A percentile compares a stretch with the other conserved stretches of the same genome.
Evolutionary conservation across 176 grass and related monocot genomes (phyloP).

Genomic region (Olyra latifolia): DNA sequence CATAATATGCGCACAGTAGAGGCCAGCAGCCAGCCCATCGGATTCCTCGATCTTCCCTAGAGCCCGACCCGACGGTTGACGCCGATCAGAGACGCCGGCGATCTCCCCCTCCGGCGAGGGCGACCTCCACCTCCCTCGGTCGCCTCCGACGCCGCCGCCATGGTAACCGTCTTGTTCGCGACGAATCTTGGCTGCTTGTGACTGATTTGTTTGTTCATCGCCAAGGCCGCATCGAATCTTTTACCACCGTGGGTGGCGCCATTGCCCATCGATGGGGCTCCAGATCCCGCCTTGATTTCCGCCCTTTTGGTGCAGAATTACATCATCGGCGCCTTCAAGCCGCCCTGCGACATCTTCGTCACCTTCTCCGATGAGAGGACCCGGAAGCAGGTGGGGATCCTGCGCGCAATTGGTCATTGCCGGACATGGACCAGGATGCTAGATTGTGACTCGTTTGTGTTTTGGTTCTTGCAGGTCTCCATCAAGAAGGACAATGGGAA

Average conservation of each 20-base stretch:
- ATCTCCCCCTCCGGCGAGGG: constrained; percentile 15
- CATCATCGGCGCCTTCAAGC: constrained; percentile 87
- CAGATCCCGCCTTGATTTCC: constrained; percentile 31
- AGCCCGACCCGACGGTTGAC: constrained; percentile 9
- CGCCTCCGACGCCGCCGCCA: neutral
- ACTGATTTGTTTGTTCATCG: neutral
- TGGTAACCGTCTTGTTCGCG: constrained; percentile 24
- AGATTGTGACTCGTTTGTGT: neutral
- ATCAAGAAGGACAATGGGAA: constrained; percentile 91
- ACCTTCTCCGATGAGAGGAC: constrained; percentile 77
- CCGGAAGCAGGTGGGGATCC: constrained; percentile 68
- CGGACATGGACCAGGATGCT: neutral
- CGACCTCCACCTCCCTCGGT: neutral
- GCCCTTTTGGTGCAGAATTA: constrained; percentile 48
- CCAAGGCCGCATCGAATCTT: constrained; percentile 2
- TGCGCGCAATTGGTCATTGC: neutral
- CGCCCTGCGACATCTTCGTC: constrained; percentile 75
- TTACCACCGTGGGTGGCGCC: neutral
- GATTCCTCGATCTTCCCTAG: neutral
- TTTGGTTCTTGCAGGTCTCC: constrained; percentile 44
- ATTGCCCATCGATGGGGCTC: neutral
- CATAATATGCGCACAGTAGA: neutral
- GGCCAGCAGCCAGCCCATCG: constrained; percentile 3
- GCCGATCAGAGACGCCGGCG: constrained; percentile 21
- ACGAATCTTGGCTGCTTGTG: neutral